phyloP scores from a whole-genome alignment of 768 basidiomycete genomes.

The Gautieria morchelliformis region DNA sequence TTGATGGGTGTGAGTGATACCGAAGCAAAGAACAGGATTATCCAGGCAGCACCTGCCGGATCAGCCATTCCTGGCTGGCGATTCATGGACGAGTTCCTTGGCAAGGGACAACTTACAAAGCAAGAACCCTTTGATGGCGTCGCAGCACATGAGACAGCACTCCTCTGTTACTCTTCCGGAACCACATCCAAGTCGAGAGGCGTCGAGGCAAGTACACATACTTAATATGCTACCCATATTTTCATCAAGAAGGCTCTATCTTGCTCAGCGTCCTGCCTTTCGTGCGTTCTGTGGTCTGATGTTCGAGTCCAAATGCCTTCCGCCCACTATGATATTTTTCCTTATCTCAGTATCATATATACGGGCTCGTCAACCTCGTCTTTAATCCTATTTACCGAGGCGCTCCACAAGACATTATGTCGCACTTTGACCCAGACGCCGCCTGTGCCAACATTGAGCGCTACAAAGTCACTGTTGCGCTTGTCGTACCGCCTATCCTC shows the following conservation, averaged over 20 bases:
- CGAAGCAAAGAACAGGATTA: constrained; percentile 43
- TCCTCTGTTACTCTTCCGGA: constrained; percentile 57
- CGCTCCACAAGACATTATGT: constrained; percentile 44
- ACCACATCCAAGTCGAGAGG: constrained; percentile 78
- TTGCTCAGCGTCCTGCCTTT: constrained; percentile 59
- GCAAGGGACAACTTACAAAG: constrained; percentile 33
- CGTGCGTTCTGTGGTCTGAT: background rate
- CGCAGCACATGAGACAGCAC: constrained; percentile 46
- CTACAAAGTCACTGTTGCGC: constrained; percentile 47
- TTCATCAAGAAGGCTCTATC: constrained; percentile 34
- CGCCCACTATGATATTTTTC: background rate
- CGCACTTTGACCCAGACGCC: constrained; percentile 59
- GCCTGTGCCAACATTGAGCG: constrained; percentile 59
- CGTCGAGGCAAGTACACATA: constrained; percentile 28
- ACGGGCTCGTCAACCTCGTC: constrained; percentile 51
- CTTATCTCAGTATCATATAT: constrained; percentile 2
- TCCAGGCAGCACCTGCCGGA: constrained; percentile 37
- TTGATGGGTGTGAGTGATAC: constrained; percentile 34
- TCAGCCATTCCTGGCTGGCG: constrained; percentile 26
- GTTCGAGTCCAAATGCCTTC: background rate
- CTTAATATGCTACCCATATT: constrained; percentile 11
- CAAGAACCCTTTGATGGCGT: constrained; percentile 50
- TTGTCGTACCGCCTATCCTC: constrained; percentile 79
- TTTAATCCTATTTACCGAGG: constrained; percentile 45
- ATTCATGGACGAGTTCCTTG: constrained; percentile 40